Base-by-base conservation (phyloP, 768 basidiomycete genomes). In the Serpula lacrymans region DNA sequence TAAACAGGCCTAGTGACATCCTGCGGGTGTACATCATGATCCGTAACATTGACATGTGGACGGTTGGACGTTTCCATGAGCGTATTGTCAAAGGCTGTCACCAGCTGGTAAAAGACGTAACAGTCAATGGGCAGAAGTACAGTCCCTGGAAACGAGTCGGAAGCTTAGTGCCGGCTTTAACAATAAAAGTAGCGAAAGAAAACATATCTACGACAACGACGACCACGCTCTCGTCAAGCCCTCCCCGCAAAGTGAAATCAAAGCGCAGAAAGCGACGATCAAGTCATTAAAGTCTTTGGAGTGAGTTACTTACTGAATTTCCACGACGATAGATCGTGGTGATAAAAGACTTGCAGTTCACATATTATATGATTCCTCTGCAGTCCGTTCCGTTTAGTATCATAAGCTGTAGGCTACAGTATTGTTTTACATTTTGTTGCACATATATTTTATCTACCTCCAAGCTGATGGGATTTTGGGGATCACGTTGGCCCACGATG, bases 401-500 rank as follows among this genome's bases (percentile, higher is more conserved):
- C n/a, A n/a, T n/a, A n/a, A n/a, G n/a, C n/a, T n/a, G n/a, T n/a
- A n/a, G n/a, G n/a, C n/a, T n/a, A n/a, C n/a, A n/a, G n/a, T n/a
- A n/a, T n/a, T n/a, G n/a, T n/a, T n/a, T 34, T 34, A 49, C 14
- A 27, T 41, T 31, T 13, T 12, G 14, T 21, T 42, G 29, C 21
- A 28, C 9, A 26, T 26, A 29, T 47, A 23, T 28, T 10, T 29
- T 20, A 24, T 56, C 43, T 59, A 74, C 53, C 73, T 79, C 91
- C 92, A 94, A 50, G 77, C 80, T 2, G 88, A 86, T 29, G 88
- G 87, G 26, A 92, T 81, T 56, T 77, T 78, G 40, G 71, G 67
- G 22, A 87, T 74, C 7, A 78, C 76, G 26, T 78, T 68, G 5
- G 73, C 74, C 94, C 90, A 96, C 46, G 65, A 61, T 18, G 64